These are phyloP conservation scores for Penicillium roqueforti DNA, from an alignment of 495 filamentous ascomycete genomes.

Conservation along the genomic window DNA sequence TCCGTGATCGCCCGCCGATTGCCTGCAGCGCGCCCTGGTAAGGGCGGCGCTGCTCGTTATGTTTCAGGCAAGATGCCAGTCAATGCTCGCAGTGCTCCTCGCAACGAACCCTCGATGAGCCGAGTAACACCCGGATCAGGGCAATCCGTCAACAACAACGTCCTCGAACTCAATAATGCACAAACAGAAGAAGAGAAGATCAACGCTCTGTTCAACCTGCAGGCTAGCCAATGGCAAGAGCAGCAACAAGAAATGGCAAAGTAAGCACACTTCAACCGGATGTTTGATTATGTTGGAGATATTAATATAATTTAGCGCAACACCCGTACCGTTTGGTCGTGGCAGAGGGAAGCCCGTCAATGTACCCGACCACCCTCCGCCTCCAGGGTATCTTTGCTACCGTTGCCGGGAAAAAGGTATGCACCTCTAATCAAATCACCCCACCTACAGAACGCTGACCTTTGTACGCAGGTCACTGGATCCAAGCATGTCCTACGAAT, in stretches of 20 bases:
- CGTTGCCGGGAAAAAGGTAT: conserved; percentile 91
- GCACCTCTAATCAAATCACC: conserved; percentile 6
- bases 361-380: conserved; percentile 84
- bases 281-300: conserved; percentile 2
- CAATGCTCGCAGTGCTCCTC: conserved; percentile 74
- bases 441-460: not conserved
- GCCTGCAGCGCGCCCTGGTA: conserved; percentile 73
- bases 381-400: conserved; percentile 92
- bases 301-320: conserved; percentile 53
- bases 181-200: conserved; percentile 90
- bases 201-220: conserved; percentile 79
- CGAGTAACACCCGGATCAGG: conserved; percentile 36
- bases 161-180: conserved; percentile 60
- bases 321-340: conserved; percentile 55
- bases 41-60: conserved; percentile 88
- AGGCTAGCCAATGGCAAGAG: conserved; percentile 79
- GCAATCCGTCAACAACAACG: conserved; percentile 48
- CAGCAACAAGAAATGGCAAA: conserved; percentile 90
- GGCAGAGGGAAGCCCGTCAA: conserved; percentile 62
- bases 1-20: conserved; percentile 86
- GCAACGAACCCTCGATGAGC: conserved; percentile 62
- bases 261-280: conserved; percentile 51
- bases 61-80: conserved; percentile 95
- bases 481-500: conserved; percentile 94
- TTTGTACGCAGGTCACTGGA: conserved; percentile 72